Percentiles rank a stretch among this genome's conserved stretches.
These are phyloP conservation scores for Heterobasidion parviporum DNA, from an alignment of 1,284 basidiomycete species.

Conservation along the genomic window DNA sequence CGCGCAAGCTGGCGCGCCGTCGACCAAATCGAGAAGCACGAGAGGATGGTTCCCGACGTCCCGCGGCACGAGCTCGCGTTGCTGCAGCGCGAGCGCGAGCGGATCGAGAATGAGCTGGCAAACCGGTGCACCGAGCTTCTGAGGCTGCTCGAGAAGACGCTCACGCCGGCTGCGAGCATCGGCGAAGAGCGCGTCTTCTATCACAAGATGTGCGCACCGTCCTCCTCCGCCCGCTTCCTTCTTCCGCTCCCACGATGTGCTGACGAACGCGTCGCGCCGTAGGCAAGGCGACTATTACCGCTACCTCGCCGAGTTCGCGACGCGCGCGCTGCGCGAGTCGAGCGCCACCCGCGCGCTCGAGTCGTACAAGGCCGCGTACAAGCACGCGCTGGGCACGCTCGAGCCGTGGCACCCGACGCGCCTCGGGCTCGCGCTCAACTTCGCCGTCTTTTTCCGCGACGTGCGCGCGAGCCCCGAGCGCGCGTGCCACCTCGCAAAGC, in stretches of 20 bases:
- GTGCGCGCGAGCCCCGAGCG: conserved; percentile 88
- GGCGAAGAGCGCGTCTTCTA: conserved; percentile 67
- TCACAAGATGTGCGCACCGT: conserved; percentile 47
- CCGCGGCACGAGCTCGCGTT: conserved; percentile 33
- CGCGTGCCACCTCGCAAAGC: conserved; percentile 84
- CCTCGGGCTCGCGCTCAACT: conserved; percentile 90
- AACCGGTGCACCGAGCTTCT: conserved; percentile 53
- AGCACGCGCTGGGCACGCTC: conserved; percentile 48
- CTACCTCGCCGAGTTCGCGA: conserved; percentile 57
- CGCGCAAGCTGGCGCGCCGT: conserved; percentile 58
- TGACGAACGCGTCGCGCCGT: conserved; percentile 1
- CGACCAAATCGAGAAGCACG: conserved; percentile 45
- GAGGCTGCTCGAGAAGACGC: conserved; percentile 39
- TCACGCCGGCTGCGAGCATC: conserved; percentile 44
- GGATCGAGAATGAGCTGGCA: conserved; percentile 49
- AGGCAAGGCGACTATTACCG: conserved; percentile 69
- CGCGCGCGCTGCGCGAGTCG: conserved; percentile 32
- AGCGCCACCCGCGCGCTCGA: conserved; percentile 48
- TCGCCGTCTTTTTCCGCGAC: conserved; percentile 96
- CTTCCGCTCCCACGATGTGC: conserved; percentile 1
- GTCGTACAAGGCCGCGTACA: conserved; percentile 62
- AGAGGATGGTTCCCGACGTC: conserved; percentile 22
- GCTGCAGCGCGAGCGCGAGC: conserved; percentile 41
- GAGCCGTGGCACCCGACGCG: conserved; percentile 62
- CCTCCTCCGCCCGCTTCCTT: not conserved